phyloP scores from a whole-genome alignment of 129 eudicot species.

The Centella asiatica region DNA sequence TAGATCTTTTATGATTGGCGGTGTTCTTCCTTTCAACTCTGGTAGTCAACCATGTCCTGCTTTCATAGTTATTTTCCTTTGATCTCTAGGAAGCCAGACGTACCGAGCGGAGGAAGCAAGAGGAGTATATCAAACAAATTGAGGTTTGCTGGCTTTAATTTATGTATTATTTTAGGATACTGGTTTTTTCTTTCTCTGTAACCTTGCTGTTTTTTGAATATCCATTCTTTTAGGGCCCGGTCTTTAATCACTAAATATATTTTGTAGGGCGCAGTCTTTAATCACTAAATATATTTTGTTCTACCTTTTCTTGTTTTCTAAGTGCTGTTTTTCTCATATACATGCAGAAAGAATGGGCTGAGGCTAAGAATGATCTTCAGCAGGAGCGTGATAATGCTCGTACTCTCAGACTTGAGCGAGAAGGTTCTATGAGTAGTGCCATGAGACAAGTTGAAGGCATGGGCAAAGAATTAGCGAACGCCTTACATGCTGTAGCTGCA shows the following conservation, averaged over 20 bases:
- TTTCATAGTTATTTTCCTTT: not conserved
- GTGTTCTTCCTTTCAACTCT: not conserved
- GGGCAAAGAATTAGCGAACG: slow-evolving; percentile 60
- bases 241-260: no score
- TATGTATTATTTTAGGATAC: not conserved
- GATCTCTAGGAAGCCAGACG: slow-evolving; percentile 59
- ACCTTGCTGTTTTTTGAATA: no score
- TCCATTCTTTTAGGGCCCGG: no score
- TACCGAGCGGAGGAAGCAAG: slow-evolving; percentile 58
- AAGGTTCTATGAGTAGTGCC: slow-evolving; percentile 50
- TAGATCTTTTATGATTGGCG: not conserved
- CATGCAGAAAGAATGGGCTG: slow-evolving; percentile 83
- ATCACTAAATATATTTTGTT: no score
- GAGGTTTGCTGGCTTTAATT: slow-evolving; percentile 32
- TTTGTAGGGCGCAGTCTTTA: no score
- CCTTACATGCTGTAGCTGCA: slow-evolving; percentile 56
- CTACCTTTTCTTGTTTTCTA: not conserved
- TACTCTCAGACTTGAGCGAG: slow-evolving; percentile 51
- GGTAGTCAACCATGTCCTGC: not conserved
- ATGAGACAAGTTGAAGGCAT: slow-evolving; percentile 63
- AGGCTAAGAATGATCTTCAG: slow-evolving; percentile 86
- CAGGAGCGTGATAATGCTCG: slow-evolving; percentile 70
- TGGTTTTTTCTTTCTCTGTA: no score
- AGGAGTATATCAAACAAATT: slow-evolving; percentile 52
- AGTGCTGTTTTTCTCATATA: not conserved